These are phyloP conservation scores for Lunularia cruciata DNA, from an alignment of 225 moss, liverwort and hornwort genomes.

Conservation along the genomic window DNA sequence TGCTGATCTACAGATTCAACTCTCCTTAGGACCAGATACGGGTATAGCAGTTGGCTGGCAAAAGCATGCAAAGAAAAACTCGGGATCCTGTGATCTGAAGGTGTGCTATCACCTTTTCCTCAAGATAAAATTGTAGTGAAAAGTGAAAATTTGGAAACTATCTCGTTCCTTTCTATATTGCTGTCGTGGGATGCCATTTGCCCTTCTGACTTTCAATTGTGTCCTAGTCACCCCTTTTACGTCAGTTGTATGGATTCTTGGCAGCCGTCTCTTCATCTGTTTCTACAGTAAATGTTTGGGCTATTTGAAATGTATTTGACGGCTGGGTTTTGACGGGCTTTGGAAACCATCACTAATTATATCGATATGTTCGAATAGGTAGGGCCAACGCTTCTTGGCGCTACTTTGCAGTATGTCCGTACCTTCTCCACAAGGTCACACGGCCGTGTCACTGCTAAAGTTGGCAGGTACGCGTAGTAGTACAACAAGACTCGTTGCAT, in stretches of 20 bases:
- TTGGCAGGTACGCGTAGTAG: conserved; percentile 91
- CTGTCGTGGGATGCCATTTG: not conserved
- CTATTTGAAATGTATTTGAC: too few species aligned
- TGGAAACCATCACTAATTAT: not conserved
- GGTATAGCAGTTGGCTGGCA: conserved; percentile 90
- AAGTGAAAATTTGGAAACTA: too few species aligned
- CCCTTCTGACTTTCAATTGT: not conserved
- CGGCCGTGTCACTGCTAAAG: conserved; percentile 79
- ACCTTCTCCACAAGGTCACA: conserved; percentile 89
- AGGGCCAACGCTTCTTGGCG: conserved; percentile 69
- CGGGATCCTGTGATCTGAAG: conserved; percentile 89
- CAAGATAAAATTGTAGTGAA: not conserved
- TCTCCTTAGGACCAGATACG: conserved; percentile 80
- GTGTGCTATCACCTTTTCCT: conserved; percentile 26
- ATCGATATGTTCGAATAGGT: conserved; percentile 41
- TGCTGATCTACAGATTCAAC: conserved; percentile 56
- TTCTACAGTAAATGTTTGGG: too few species aligned
- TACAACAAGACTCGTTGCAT: too few species aligned
- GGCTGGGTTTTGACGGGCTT: too few species aligned
- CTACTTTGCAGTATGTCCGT: conserved; percentile 76
- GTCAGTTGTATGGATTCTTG: not conserved
- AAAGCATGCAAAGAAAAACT: conserved; percentile 77
- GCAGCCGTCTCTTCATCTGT: too few species aligned
- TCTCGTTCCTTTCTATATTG: too few species aligned
- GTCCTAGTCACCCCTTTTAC: too few species aligned